A percentile compares a stretch with the other conserved stretches of the same genome.
Evolutionary conservation across 805 yeast genomes (phyloP).

Genomic region (Huiozyma naganishii): DNA sequence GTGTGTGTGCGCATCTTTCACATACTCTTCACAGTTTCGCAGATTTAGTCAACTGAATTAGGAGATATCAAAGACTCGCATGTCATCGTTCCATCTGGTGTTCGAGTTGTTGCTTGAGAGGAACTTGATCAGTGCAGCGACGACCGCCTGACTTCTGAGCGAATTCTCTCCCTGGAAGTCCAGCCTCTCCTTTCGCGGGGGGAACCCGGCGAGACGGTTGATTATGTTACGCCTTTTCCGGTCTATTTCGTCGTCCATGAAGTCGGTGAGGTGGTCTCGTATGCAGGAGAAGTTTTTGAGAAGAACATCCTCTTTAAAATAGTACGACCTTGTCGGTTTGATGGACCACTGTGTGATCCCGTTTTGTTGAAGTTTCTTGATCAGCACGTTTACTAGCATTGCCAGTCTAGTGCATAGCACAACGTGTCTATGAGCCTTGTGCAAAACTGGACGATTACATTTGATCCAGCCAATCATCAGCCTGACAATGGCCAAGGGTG

Average conservation of each 20-base stretch:
- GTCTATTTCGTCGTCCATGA: slow-evolving; percentile 7
- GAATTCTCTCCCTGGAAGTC: slow-evolving; percentile 5
- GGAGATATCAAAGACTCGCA: no score
- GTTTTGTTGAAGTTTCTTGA: not conserved
- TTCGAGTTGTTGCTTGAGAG: slow-evolving; percentile 7
- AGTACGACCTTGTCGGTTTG: slow-evolving; percentile 7
- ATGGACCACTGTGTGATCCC: not conserved
- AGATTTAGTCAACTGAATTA: no score
- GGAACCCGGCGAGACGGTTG: slow-evolving; percentile 7
- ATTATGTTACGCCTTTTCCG: not conserved
- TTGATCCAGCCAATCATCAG: slow-evolving; percentile 47
- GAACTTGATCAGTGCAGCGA: slow-evolving; percentile 8
- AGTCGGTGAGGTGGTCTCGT: slow-evolving; percentile 9
- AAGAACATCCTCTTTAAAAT: slow-evolving; percentile 11
- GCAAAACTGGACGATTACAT: slow-evolving; percentile 33
- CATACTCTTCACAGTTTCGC: no score
- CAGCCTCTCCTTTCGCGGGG: slow-evolving; percentile 1
- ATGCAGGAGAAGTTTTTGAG: slow-evolving; percentile 10
- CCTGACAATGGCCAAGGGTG: slow-evolving; percentile 33
- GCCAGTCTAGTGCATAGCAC: slow-evolving; percentile 21
- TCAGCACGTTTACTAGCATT: slow-evolving; percentile 17
- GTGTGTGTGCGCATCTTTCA: no score
- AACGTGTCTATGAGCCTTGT: slow-evolving; percentile 20
- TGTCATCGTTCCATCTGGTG: slow-evolving; percentile 2
- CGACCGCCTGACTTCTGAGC: slow-evolving; percentile 6